Conservation (phyloP, 306 rosid species). For the Begonia fuchsioides region DNA sequence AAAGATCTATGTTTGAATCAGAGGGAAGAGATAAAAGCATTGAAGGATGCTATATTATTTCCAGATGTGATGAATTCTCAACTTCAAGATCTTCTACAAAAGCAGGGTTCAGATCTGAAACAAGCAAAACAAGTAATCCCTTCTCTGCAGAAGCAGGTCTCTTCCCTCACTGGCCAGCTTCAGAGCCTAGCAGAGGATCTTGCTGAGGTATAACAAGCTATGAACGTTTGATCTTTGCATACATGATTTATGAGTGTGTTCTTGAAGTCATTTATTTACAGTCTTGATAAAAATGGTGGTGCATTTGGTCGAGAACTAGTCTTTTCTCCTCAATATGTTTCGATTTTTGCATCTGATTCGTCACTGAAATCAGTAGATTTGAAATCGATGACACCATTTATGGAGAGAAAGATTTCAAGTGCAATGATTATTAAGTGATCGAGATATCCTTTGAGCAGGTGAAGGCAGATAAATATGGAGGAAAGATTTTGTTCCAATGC, state of each 20-base stretch:
- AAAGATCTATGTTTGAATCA: slow-evolving; percentile 91
- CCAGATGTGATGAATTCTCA: slow-evolving; percentile 76
- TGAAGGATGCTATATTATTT: slow-evolving; percentile 65
- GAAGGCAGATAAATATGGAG: slow-evolving; percentile 71
- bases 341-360: no score
- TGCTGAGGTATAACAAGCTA: slow-evolving; percentile 54
- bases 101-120: slow-evolving; percentile 78
- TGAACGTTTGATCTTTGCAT: no score
- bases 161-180: slow-evolving; percentile 97
- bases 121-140: slow-evolving; percentile 89
- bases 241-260: no score
- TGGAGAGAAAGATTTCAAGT: no score
- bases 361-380: no score
- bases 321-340: no score
- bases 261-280: no score
- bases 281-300: no score
- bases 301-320: no score
- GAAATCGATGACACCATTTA: no score
- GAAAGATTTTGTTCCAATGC: slow-evolving; percentile 24
- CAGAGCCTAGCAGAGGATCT: slow-evolving; percentile 80
- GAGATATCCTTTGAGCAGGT: slow-evolving; percentile 35
- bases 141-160: slow-evolving; percentile 71
- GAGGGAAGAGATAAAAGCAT: slow-evolving; percentile 80
- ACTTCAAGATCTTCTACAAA: slow-evolving; percentile 61
- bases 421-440: no score